A percentile compares a stretch with the other conserved stretches of the same genome.
These are phyloP conservation scores for Teunomyces atbi DNA, from an alignment of 805 yeast genomes.

Conservation along the genomic window DNA sequence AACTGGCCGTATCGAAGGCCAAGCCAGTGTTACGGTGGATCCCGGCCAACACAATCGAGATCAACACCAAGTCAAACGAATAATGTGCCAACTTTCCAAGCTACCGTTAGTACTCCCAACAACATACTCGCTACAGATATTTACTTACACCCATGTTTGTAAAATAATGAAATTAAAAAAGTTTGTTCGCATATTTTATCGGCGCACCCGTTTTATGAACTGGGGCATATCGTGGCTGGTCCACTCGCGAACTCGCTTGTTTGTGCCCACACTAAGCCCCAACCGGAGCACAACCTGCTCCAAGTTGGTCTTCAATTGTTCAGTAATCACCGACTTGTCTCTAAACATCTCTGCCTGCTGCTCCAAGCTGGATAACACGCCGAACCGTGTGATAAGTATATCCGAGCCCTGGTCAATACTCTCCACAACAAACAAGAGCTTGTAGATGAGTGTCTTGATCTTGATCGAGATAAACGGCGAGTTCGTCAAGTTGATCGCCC, in stretches of 20 bases:
- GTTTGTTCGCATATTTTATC: background rate
- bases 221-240: slow-evolving; percentile 47
- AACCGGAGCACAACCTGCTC: slow-evolving; percentile 48
- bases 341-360: slow-evolving; percentile 8
- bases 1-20: slow-evolving; percentile 48
- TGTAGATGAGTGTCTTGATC: slow-evolving; percentile 39
- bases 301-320: slow-evolving; percentile 39
- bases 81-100: slow-evolving; percentile 68
- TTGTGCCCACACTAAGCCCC: slow-evolving; percentile 36
- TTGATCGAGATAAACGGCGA: slow-evolving; percentile 48
- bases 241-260: slow-evolving; percentile 66
- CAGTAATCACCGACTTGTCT: slow-evolving; percentile 7
- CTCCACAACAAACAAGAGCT: slow-evolving; percentile 47
- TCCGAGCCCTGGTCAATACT: slow-evolving; percentile 58
- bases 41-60: slow-evolving; percentile 84
- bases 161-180: background rate
- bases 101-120: slow-evolving; percentile 24
- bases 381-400: slow-evolving; percentile 58
- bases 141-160: slow-evolving; percentile 9
- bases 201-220: slow-evolving; percentile 40
- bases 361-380: slow-evolving; percentile 26
- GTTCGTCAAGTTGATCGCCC: slow-evolving; percentile 54
- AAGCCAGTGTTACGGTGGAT: slow-evolving; percentile 81
- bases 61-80: slow-evolving; percentile 71
- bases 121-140: background rate